phyloP scores from a whole-genome alignment of 768 basidiomycete genomes.

The Lactarius tabidus region DNA sequence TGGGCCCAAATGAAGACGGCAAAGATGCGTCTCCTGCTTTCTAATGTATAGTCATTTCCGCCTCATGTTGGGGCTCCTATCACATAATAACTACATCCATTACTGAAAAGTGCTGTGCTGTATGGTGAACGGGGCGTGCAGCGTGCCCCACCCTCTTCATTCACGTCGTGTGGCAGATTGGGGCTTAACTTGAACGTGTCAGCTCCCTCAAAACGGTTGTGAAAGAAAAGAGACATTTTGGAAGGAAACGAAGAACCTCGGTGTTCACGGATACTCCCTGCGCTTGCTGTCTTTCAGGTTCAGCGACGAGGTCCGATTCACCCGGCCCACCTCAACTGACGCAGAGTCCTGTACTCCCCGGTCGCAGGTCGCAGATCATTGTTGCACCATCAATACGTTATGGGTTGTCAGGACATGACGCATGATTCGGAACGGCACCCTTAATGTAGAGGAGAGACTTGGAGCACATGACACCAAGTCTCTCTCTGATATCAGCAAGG shows the following conservation, averaged over 20 bases:
- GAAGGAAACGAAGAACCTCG: constrained; percentile 39
- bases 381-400: background rate
- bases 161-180: no score
- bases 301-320: no score
- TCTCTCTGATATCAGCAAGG: background rate
- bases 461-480: background rate
- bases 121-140: no score
- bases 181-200: no score
- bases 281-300: constrained; percentile 34
- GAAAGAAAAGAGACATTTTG: constrained; percentile 37
- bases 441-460: background rate
- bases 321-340: background rate
- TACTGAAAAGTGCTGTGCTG: no score
- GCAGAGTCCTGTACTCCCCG: no score
- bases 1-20: no score
- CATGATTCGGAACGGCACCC: background rate
- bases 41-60: no score
- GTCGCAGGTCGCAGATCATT: constrained; percentile 18
- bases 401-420: background rate
- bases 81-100: no score
- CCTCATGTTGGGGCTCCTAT: no score
- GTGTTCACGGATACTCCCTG: constrained; percentile 54
- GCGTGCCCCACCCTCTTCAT: no score
- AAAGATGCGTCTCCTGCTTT: no score
- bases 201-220: constrained; percentile 42